Evolutionary conservation across 306 rosid species (phyloP).

Genomic region (Lathyrus oleraceus): DNA sequence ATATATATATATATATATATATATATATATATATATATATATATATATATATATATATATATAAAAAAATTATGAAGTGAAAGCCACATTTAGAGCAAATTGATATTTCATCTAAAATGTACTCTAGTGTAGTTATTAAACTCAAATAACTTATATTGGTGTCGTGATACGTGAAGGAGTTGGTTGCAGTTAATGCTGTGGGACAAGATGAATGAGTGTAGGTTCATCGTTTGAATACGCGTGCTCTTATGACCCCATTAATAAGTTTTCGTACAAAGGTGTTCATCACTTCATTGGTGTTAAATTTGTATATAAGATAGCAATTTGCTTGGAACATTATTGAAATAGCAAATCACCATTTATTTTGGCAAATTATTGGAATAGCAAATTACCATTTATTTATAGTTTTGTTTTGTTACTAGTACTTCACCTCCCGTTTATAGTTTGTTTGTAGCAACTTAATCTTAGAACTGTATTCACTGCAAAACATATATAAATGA

Average conservation of each 20-base stretch:
- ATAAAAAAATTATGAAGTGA: too few species aligned
- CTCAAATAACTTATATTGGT: not conserved
- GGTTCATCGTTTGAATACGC: conserved; percentile 7
- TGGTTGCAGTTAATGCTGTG: conserved; percentile 3
- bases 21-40: too few species aligned
- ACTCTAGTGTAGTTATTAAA: too few species aligned
- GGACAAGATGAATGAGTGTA: conserved; percentile 20
- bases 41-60: too few species aligned
- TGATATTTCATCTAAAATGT: too few species aligned
- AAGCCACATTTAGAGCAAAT: too few species aligned
- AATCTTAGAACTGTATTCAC: too few species aligned
- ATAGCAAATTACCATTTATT: not conserved
- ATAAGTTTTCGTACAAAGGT: conserved; percentile 14
- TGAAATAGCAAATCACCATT: not conserved
- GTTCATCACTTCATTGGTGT: conserved; percentile 12
- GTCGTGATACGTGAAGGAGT: not conserved
- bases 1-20: too few species aligned
- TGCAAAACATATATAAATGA: too few species aligned
- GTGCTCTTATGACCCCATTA: conserved; percentile 19
- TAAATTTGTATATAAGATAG: not conserved
- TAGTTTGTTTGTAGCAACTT: too few species aligned
- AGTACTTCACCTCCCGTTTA: too few species aligned
- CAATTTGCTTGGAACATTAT: conserved; percentile 20
- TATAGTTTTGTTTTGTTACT: too few species aligned
- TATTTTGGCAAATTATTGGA: not conserved